A percentile compares a stretch with the other conserved stretches of the same genome.
Conservation (phyloP, 1,139 yeast genomes). For the Debaryomyces sp. region DNA sequence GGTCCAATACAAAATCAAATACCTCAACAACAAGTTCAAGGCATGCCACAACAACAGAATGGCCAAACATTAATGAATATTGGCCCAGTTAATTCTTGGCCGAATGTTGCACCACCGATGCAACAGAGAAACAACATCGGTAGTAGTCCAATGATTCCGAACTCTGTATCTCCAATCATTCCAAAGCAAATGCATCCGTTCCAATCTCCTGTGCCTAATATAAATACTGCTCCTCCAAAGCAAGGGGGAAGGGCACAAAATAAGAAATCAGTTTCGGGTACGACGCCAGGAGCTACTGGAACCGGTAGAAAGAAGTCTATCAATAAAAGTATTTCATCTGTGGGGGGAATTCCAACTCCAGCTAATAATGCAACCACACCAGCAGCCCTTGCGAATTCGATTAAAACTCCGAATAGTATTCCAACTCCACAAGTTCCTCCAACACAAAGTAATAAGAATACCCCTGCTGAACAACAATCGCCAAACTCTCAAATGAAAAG, state of each 20-base stretch:
- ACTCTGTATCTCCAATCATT: conserved; percentile 22
- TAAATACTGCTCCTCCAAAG: conserved; percentile 15
- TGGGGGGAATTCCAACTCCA: conserved; percentile 34
- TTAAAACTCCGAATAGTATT: conserved; percentile 49
- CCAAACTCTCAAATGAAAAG: conserved; percentile 28
- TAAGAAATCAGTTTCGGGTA: conserved; percentile 19
- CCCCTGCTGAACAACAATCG: conserved; percentile 43
- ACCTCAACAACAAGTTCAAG: conserved; percentile 17
- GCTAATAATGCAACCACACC: conserved; percentile 44
- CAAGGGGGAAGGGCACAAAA: conserved; percentile 14
- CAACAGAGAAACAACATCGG: conserved; percentile 15
- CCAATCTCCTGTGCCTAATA: conserved; percentile 15
- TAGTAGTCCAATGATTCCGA: conserved; percentile 30
- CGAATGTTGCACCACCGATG: conserved; percentile 19
- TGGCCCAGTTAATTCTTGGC: conserved; percentile 26
- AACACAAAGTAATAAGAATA: conserved; percentile 42
- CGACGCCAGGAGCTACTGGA: conserved; percentile 16
- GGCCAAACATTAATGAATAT: conserved; percentile 15
- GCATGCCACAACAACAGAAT: conserved; percentile 8
- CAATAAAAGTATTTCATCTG: conserved; percentile 25
- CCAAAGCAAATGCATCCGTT: conserved; percentile 17
- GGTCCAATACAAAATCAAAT: conserved; percentile 12
- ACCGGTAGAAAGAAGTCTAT: conserved; percentile 30
- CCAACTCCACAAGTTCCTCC: conserved; percentile 46
- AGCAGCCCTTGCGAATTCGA: conserved; percentile 41